Percentiles rank a stretch among this genome's conserved stretches.
These are phyloP conservation scores for Bimuria novae-zelandiae DNA, from an alignment of 2,329 filamentous ascomycete species.

Conservation along the genomic window DNA sequence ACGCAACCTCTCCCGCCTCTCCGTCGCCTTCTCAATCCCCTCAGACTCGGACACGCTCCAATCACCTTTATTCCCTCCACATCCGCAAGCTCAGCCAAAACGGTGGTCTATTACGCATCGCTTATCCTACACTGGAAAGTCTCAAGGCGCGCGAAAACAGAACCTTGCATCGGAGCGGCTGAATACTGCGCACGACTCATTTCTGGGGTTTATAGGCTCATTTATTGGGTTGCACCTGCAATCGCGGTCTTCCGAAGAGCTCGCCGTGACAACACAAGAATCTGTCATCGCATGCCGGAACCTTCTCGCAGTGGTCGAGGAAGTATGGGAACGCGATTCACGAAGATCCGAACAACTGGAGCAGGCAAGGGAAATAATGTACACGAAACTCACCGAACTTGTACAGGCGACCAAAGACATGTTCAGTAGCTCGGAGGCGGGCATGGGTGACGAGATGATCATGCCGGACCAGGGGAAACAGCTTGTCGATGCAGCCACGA, in stretches of 20 bases:
- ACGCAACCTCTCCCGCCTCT: slow-evolving; percentile 37
- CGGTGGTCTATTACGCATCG: slow-evolving; percentile 68
- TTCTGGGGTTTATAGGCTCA: slow-evolving; percentile 86
- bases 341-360: slow-evolving; percentile 69
- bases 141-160: slow-evolving; percentile 65
- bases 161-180: slow-evolving; percentile 85
- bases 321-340: slow-evolving; percentile 77
- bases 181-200: slow-evolving; percentile 79
- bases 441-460: slow-evolving; percentile 75
- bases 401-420: slow-evolving; percentile 81
- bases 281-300: slow-evolving; percentile 81
- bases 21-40: slow-evolving; percentile 45
- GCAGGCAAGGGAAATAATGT: slow-evolving; percentile 74
- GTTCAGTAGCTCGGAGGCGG: slow-evolving; percentile 68
- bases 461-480: slow-evolving; percentile 78
- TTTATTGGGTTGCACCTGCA: slow-evolving; percentile 94
- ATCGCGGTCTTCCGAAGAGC: slow-evolving; percentile 84
- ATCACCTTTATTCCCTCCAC: slow-evolving; percentile 32
- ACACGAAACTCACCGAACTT: slow-evolving; percentile 76
- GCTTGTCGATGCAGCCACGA: slow-evolving; percentile 78
- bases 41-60: slow-evolving; percentile 43
- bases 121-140: slow-evolving; percentile 73
- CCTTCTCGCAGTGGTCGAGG: slow-evolving; percentile 78
- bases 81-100: slow-evolving; percentile 45
- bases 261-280: slow-evolving; percentile 80